phyloP scores from a whole-genome alignment of 208 protist species.

The Porcisia hertigi region DNA sequence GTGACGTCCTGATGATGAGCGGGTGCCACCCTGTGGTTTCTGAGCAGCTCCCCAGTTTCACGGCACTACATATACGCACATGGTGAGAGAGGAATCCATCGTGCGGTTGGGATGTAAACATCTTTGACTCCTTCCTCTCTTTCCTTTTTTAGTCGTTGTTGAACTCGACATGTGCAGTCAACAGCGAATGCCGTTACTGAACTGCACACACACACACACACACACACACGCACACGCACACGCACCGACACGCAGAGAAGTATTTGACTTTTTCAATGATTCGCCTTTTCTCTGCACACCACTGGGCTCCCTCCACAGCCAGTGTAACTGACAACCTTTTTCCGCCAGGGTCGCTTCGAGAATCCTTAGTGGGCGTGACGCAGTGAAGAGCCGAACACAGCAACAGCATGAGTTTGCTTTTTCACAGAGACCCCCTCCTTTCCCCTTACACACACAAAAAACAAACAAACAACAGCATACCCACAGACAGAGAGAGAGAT shows the following conservation, averaged over 20 bases:
- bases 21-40: neutral
- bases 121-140: constrained; percentile 5
- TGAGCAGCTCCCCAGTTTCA: neutral
- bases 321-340: neutral
- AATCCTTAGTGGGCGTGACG: neutral
- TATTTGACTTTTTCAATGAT: neutral
- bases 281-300: neutral
- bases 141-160: neutral
- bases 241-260: neutral
- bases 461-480: neutral
- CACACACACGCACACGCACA: neutral
- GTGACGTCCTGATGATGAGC: neutral
- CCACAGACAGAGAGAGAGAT: neutral
- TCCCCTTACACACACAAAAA: neutral
- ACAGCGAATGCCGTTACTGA: neutral
- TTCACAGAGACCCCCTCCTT: constrained; percentile 6
- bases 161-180: neutral
- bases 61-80: neutral
- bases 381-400: neutral
- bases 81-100: neutral
- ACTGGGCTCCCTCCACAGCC: neutral
- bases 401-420: constrained; percentile 2
- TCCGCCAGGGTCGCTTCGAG: neutral
- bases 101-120: constrained; percentile 9
- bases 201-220: constrained; percentile 19